Evolutionary conservation across 805 yeast species (phyloP).

Genomic region (Lipomyces orientalis): DNA sequence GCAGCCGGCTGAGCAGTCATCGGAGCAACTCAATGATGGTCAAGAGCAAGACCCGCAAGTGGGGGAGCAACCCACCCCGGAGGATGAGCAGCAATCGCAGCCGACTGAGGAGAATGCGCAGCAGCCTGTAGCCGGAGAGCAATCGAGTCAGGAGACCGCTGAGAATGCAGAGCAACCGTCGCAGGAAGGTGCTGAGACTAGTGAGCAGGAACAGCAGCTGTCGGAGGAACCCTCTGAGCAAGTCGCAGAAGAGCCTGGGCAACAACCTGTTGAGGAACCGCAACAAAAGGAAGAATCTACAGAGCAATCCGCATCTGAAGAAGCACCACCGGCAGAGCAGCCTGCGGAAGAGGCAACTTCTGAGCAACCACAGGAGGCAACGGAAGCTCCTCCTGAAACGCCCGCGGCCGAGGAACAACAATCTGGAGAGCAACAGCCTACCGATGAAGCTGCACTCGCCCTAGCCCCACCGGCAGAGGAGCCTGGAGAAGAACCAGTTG

Average conservation of each 20-base stretch:
- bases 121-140: too few species aligned
- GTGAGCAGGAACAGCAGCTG: neutral
- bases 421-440: conserved; percentile 1
- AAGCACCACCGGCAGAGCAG: neutral
- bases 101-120: too few species aligned
- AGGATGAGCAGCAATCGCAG: neutral
- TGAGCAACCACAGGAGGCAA: neutral
- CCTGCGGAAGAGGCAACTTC: neutral
- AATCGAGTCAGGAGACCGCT: neutral
- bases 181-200: neutral
- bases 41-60: neutral
- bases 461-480: neutral
- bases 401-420: neutral
- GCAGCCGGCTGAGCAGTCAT: neutral
- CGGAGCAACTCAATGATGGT: neutral
- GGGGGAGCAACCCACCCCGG: neutral
- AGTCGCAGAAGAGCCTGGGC: neutral
- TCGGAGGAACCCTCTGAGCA: neutral
- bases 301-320: neutral
- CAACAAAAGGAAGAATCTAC: too few species aligned
- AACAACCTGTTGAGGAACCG: too few species aligned
- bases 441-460: too few species aligned
- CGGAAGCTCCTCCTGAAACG: neutral
- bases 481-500: too few species aligned
- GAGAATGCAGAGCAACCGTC: neutral